phyloP scores from a whole-genome alignment of 176 grass and related monocot species.

The Tillandsia fasciculata region DNA sequence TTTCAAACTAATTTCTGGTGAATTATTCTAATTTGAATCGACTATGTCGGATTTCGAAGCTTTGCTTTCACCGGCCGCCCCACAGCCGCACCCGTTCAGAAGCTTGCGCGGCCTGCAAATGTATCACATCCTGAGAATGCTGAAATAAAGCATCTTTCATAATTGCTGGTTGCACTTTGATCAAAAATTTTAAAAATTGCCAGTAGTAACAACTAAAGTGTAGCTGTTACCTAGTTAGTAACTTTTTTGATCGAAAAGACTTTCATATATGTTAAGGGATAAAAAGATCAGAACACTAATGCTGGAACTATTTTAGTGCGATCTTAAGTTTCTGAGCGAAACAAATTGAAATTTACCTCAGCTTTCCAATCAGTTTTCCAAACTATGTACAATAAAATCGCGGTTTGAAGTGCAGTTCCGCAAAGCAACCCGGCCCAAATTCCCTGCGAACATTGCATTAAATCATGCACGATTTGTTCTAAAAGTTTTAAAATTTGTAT shows the following conservation, averaged over 20 bases:
- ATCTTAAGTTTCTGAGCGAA: not conserved
- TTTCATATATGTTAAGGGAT: not conserved
- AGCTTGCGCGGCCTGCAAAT: conserved; percentile 29
- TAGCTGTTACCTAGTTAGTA: not conserved
- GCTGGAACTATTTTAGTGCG: not conserved
- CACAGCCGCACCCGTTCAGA: conserved; percentile 25
- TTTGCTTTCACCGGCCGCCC: conserved; percentile 15
- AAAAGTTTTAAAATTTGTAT: too few species aligned
- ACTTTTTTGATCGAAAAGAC: too few species aligned
- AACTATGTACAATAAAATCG: conserved; percentile 30
- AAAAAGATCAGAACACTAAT: not conserved
- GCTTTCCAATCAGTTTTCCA: conserved; percentile 48
- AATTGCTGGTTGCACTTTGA: not conserved
- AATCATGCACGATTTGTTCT: not conserved
- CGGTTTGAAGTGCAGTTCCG: conserved; percentile 28
- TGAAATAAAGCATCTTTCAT: not conserved
- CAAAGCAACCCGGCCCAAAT: conserved; percentile 53
- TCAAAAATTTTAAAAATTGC: not conserved
- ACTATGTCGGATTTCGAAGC: conserved; percentile 8
- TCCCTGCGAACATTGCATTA: conserved; percentile 21
- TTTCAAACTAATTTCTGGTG: too few species aligned
- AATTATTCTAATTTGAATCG: too few species aligned
- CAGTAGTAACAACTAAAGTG: not conserved
- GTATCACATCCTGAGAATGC: not conserved
- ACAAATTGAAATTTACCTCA: conserved; percentile 15